Percentiles rank a stretch among this genome's conserved stretches.
phyloP scores from a whole-genome alignment of 805 yeast species.

The Monosporozyma servazzii region DNA sequence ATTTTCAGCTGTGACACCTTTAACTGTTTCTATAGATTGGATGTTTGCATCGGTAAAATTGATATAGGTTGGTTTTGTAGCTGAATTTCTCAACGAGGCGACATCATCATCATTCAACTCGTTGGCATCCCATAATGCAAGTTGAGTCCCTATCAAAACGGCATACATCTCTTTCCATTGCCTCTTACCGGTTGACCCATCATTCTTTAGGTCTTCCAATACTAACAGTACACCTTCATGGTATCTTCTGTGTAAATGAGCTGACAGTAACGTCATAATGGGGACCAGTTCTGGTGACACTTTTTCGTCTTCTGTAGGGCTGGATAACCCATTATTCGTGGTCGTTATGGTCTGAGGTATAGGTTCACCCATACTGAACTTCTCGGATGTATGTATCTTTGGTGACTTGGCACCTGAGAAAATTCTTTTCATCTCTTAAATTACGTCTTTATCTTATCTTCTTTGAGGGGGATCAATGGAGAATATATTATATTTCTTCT shows the following conservation, averaged over 20 bases:
- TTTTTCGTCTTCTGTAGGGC: neutral
- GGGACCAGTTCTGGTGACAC: constrained; percentile 44
- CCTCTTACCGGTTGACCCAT: constrained; percentile 78
- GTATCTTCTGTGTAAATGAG: constrained; percentile 68
- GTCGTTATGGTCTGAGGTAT: neutral
- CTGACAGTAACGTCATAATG: constrained; percentile 61
- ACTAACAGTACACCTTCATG: constrained; percentile 70
- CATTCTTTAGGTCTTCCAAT: constrained; percentile 64
- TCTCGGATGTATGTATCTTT: neutral
- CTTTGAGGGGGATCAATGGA: neutral
- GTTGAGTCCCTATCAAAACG: constrained; percentile 78
- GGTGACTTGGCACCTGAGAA: constrained; percentile 17
- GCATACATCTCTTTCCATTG: constrained; percentile 92
- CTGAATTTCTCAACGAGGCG: constrained; percentile 39
- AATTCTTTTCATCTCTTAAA: constrained; percentile 16
- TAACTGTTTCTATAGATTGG: constrained; percentile 59
- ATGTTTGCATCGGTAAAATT: constrained; percentile 86
- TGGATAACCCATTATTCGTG: neutral
- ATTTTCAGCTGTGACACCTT: constrained; percentile 46
- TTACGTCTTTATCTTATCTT: neutral
- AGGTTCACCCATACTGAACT: neutral
- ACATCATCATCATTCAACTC: constrained; percentile 40
- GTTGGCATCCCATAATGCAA: constrained; percentile 87
- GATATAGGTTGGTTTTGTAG: constrained; percentile 73
- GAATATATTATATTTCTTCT: neutral